Evolutionary conservation across 352 stramenopile genomes (phyloP).

Genomic region (Globisporangium cystogenes): DNA sequence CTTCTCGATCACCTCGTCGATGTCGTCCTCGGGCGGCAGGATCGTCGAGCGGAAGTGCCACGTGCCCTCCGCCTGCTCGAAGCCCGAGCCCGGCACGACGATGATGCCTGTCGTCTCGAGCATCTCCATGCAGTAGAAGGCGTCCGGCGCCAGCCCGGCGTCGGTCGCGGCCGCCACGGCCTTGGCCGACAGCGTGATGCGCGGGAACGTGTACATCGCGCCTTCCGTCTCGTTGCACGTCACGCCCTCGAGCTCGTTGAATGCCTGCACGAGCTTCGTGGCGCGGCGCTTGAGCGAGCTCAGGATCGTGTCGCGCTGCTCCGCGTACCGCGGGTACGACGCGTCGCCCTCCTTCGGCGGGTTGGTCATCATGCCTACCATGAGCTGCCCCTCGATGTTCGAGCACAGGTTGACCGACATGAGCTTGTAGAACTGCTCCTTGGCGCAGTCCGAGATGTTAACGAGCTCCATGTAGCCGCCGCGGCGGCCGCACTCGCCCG

Average conservation of each 20-base stretch:
- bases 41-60: slow-evolving; percentile 99
- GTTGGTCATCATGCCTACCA: slow-evolving; percentile 98
- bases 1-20: slow-evolving; percentile 93
- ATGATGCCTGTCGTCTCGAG: slow-evolving; percentile 97
- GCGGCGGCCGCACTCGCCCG: slow-evolving; percentile 96
- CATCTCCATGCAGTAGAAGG: slow-evolving; percentile 96
- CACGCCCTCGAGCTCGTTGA: slow-evolving; percentile 96
- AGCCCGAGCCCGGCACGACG: slow-evolving; percentile 97
- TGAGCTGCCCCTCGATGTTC: slow-evolving; percentile 96
- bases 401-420: slow-evolving; percentile 96
- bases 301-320: slow-evolving; percentile 92
- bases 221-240: slow-evolving; percentile 96
- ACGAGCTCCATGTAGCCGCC: slow-evolving; percentile 97
- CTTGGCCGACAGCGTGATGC: slow-evolving; percentile 87
- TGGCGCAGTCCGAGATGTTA: slow-evolving; percentile 88
- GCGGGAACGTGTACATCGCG: slow-evolving; percentile 99
- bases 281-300: slow-evolving; percentile 92
- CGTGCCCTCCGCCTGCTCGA: slow-evolving; percentile 94
- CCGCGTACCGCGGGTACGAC: slow-evolving; percentile 87
- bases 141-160: slow-evolving; percentile 86
- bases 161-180: slow-evolving; percentile 78
- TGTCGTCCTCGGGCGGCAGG: slow-evolving; percentile 94
- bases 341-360: slow-evolving; percentile 88
- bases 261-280: slow-evolving; percentile 89
- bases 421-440: slow-evolving; percentile 99